Evolutionary conservation across 306 rosid genomes (phyloP), one percentile per base, ranked within the genome.

Genomic region (Medicago lupulina): DNA sequence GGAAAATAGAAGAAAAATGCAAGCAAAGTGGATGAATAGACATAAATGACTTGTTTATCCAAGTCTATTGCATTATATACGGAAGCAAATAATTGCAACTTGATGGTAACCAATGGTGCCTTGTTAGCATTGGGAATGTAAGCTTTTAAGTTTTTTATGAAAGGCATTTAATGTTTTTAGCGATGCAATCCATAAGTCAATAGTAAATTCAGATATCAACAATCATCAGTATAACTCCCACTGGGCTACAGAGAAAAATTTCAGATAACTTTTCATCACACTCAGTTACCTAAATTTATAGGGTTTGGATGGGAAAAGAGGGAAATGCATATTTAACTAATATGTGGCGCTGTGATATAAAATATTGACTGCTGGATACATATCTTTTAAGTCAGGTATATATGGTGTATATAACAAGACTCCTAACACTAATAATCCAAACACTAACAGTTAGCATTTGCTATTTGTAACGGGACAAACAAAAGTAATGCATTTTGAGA

Each of bases 161-260:
- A 49, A 49, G 55, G 8, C 55, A 50, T 50, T 50, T 18, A 7
- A 50, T 6, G 57, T 6, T 34, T 38, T 25, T 38, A 54, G 77
- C 41, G 9, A 57, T 50, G 16, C 6, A 43, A 25, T 41, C 53
- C 44, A 23, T 46, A 67, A 54, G 44, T 70, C 16, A 59, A 65
- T 28, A 67, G 60, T 28, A 68, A 80, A 67, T 57, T 64, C 69
- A 79, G 31, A 73, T 44, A 12, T 53, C 50, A 66, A 71, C 46
- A 65, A 12, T 62, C 23, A 66, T 72, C 25, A 57, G 61, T 64
- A 54, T 31, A 74, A 54, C 41, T 21, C 46, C 34, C 31, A 57
- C 1, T 11, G 63, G n/a, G 62, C 18, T 6, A 16, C 25, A 36
- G 21, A 64, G 68, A 65, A 50, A 55, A 74, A 46, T 66, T 46